Evolutionary conservation across 1,284 basidiomycete genomes (phyloP).

Genomic region (Tremellales sp.): DNA sequence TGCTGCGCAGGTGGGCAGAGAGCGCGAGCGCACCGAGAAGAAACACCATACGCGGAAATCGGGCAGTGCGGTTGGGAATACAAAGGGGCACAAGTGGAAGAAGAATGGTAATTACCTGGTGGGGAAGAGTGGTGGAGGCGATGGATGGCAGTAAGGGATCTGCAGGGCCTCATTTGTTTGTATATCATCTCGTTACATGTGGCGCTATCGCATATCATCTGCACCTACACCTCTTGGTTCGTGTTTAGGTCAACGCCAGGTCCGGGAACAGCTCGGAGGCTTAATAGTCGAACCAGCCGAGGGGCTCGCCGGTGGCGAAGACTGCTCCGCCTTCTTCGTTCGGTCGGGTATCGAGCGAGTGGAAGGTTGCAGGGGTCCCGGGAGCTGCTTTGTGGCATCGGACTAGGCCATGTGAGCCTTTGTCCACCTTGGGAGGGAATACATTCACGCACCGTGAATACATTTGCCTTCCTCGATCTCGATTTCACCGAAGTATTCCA

Average conservation of each 20-base stretch:
- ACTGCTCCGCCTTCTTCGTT: slow-evolving; percentile 34
- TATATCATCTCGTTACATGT: background rate
- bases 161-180: background rate
- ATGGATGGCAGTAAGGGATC: slow-evolving; percentile 42
- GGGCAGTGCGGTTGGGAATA: slow-evolving; percentile 62
- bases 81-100: slow-evolving; percentile 80
- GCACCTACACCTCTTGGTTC: no score
- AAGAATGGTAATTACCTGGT: slow-evolving; percentile 64
- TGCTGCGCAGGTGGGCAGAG: slow-evolving; percentile 60
- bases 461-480: slow-evolving; percentile 38
- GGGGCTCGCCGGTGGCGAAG: slow-evolving; percentile 31
- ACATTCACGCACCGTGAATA: slow-evolving; percentile 30
- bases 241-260: background rate
- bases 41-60: slow-evolving; percentile 71
- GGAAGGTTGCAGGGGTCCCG: slow-evolving; percentile 23
- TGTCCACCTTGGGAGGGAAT: background rate
- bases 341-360: slow-evolving; percentile 39
- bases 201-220: no score
- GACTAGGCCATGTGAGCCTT: slow-evolving; percentile 15
- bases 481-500: slow-evolving; percentile 40
- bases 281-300: slow-evolving; percentile 43
- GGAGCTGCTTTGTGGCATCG: slow-evolving; percentile 32
- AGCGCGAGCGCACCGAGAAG: slow-evolving; percentile 60
- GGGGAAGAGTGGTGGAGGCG: slow-evolving; percentile 63
- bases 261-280: no score